phyloP scores from a whole-genome alignment of 2,329 filamentous ascomycete genomes.

The Botryotinia calthae region DNA sequence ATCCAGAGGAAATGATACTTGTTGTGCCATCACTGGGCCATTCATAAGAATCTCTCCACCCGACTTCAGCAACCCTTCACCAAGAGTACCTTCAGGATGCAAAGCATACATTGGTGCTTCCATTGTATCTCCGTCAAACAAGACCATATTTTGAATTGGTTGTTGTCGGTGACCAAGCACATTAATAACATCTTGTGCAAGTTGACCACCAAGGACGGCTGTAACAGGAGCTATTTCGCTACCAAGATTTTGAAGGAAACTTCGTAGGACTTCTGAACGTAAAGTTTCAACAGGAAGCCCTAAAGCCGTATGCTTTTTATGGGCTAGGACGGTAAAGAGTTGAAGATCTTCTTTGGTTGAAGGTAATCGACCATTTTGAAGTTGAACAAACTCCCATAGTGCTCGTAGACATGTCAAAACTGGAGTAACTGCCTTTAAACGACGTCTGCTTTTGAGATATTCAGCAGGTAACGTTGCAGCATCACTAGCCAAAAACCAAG shows the following conservation, averaged over 20 bases:
- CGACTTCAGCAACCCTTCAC: conserved; percentile 42
- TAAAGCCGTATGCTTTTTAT: conserved; percentile 73
- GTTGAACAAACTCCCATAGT: conserved; percentile 79
- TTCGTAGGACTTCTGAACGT: conserved; percentile 69
- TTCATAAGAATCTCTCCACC: conserved; percentile 19
- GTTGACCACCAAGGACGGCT: conserved; percentile 82
- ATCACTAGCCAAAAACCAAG: conserved; percentile 78
- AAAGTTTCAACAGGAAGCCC: conserved; percentile 67
- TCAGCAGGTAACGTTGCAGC: conserved; percentile 69
- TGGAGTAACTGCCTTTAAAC: conserved; percentile 74
- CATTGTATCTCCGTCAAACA: conserved; percentile 84
- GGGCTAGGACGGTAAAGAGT: conserved; percentile 74
- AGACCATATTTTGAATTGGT: conserved; percentile 89
- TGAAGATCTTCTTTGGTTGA: conserved; percentile 63
- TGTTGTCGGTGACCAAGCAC: conserved; percentile 88
- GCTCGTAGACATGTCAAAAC: conserved; percentile 83
- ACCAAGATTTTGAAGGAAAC: conserved; percentile 82
- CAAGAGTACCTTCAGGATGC: conserved; percentile 64
- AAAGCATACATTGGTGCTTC: conserved; percentile 78
- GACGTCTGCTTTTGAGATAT: conserved; percentile 65
- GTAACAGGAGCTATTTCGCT: conserved; percentile 83
- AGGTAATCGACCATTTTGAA: conserved; percentile 54
- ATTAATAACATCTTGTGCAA: conserved; percentile 97
- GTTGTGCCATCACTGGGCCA: conserved; percentile 21
- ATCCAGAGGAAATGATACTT: conserved; percentile 29